Base-by-base conservation (phyloP, 805 yeast genomes). In the Monosporozyma unispora region DNA sequence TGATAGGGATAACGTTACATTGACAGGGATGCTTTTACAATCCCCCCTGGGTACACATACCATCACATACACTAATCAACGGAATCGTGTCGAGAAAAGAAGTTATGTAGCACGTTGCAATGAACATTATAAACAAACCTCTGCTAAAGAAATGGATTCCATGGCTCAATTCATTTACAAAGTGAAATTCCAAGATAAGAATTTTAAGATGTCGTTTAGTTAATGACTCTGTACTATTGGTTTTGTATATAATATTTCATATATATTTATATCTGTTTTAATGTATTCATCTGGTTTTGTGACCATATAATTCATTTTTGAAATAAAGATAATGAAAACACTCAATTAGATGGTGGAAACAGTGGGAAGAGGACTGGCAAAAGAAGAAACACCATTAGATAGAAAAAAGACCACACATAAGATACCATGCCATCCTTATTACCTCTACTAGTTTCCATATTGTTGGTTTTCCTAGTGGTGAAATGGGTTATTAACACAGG, bases 121-220 rank as follows among this genome's bases (percentile, higher is more conserved):
- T 16, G 77, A 75, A 49, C 97, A 91, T 65, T 87, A 90, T 57
- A 58, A 74, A 54, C 57, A 67, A 8, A 74, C 72, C 44, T 74
- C 77, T 11, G 80, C 81, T 3, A 81, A 86, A 57, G 99, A 91
- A 61, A 80, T 83, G 50, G 98, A 91, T 58, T 80, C 85, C 29
- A 81, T 91, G 38, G 87, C 96, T 35, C 89, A 86, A 59, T 93
- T 91, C 63, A 73, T 93, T 49, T 93, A 91, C 69, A 82, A 86
- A 58, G 89, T 87, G 48, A 81, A 80, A 60, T 83, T 87, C 60
- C 87, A 86, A 58, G 75, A 73, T 52, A 69, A 67, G 60, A 73
- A 67, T 29, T 72, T 71, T 57, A 69, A 62, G 50, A 59, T 72
- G 66, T 70, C 66, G 47, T 70, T 71, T 52, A 56, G 46, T 29